These are phyloP conservation scores for Trebouxia sp. DNA, from an alignment of 139 green algal genomes.

Conservation along the genomic window DNA sequence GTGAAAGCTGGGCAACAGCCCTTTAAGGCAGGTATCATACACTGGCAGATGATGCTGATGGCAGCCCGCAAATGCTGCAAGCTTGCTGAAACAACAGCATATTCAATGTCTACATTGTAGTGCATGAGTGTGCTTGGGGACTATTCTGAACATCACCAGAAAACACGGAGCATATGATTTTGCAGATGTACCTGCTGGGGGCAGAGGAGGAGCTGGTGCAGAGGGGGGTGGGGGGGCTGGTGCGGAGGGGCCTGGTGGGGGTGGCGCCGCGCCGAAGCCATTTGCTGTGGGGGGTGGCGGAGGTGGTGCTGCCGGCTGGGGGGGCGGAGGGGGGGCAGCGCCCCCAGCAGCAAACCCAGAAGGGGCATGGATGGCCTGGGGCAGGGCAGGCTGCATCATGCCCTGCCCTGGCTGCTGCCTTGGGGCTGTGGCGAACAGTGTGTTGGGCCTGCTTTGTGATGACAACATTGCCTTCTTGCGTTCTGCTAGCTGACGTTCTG, in stretches of 20 bases:
- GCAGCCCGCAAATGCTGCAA: no score
- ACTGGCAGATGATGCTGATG: no score
- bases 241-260: constrained; percentile 20
- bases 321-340: constrained; percentile 5
- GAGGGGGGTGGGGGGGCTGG: background rate
- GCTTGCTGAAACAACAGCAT: no score
- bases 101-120: no score
- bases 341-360: constrained; percentile 32
- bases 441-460: constrained; percentile 76
- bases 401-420: constrained; percentile 12
- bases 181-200: no score
- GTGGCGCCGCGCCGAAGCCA: background rate
- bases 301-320: background rate
- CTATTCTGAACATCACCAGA: no score
- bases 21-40: no score
- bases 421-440: constrained; percentile 78
- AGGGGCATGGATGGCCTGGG: constrained; percentile 17
- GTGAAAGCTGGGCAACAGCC: no score
- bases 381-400: constrained; percentile 18
- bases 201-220: background rate
- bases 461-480: constrained; percentile 63
- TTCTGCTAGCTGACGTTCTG: constrained; percentile 90
- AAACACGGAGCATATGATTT: no score
- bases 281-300: constrained; percentile 9
- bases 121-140: no score